These are phyloP conservation scores for Epichloe brachyelytri DNA, from an alignment of 2,329 filamentous ascomycete genomes.

Conservation along the genomic window DNA sequence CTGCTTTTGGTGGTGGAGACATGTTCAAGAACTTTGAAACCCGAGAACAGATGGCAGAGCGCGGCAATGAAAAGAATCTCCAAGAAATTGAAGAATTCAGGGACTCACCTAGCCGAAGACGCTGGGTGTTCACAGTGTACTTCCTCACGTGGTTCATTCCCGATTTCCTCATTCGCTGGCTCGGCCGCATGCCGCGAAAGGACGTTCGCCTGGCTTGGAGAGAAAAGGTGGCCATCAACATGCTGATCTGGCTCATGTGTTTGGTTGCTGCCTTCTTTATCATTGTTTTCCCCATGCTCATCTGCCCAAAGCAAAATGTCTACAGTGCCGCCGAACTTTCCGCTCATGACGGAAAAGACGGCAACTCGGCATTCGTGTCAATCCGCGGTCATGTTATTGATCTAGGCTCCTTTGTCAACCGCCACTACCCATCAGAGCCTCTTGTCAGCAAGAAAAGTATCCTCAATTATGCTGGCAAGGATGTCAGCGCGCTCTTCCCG, in stretches of 20 bases:
- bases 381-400: constrained; percentile 88
- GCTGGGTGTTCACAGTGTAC: constrained; percentile 81
- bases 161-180: constrained; percentile 61
- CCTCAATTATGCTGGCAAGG: constrained; percentile 71
- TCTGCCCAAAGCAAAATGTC: constrained; percentile 86
- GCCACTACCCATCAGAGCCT: constrained; percentile 52
- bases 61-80: constrained; percentile 81
- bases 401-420: constrained; percentile 56
- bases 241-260: constrained; percentile 89
- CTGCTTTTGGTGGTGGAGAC: constrained; percentile 82
- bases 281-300: constrained; percentile 69
- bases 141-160: constrained; percentile 77
- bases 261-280: constrained; percentile 74
- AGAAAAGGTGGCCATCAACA: constrained; percentile 95
- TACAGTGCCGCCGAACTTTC: constrained; percentile 68
- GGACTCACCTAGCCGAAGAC: constrained; percentile 67
- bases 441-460: constrained; percentile 47
- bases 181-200: constrained; percentile 82
- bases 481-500: constrained; percentile 83
- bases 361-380: constrained; percentile 52
- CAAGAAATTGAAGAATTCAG: constrained; percentile 79
- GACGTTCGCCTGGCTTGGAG: constrained; percentile 90
- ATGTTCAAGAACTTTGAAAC: constrained; percentile 98
- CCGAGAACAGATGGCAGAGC: constrained; percentile 86
- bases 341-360: constrained; percentile 57